Evolutionary conservation across 192 early-diverging fungal species (phyloP), one percentile per base, ranked within the genome.

Genomic region (Podila epigama): DNA sequence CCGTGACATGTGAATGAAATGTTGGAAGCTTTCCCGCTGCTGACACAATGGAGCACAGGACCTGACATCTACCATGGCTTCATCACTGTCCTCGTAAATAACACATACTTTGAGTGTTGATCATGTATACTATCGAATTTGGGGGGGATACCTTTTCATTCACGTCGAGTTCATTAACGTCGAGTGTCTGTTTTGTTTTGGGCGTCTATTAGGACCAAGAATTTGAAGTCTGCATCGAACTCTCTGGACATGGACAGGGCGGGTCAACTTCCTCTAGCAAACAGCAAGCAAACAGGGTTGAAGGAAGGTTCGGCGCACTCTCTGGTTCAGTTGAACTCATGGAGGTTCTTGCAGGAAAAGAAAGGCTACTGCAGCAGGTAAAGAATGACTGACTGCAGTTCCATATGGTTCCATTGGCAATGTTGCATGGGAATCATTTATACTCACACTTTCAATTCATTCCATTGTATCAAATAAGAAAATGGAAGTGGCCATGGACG

Each of bases 171-270:
- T n/a, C n/a, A n/a, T n/a, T n/a, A n/a, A n/a, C n/a, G n/a, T n/a
- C n/a, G n/a, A n/a, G n/a, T n/a, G n/a, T n/a, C n/a, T n/a, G n/a
- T n/a, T n/a, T n/a, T n/a, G n/a, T n/a, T n/a, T n/a, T n/a, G n/a
- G n/a, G n/a, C n/a, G n/a, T n/a, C n/a, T n/a, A n/a, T n/a, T n/a
- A 75, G 73, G 73, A 68, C 29, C 67, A 31, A 33, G 73, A 77
- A 27, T 32, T 77, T 0, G 73, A 77, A 31, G 53, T 77, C 29
- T 77, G 31, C 22, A 64, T 77, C 18, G 60, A 77, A n/a, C 32
- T 68, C 22, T n/a, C 60, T 9, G 39, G 33, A 39, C 40, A 54
- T 33, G 40, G 20, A 39, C 6, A n/a, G 9, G 25, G 41, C 29
- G 12, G n/a, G 3, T 25, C 9, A 15, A 58, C 22, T 1, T n/a